Percentiles rank a stretch among this genome's conserved stretches.
These are phyloP conservation scores for Penicillium sp. DNA, from an alignment of 2,329 filamentous ascomycete genomes.

Conservation along the genomic window DNA sequence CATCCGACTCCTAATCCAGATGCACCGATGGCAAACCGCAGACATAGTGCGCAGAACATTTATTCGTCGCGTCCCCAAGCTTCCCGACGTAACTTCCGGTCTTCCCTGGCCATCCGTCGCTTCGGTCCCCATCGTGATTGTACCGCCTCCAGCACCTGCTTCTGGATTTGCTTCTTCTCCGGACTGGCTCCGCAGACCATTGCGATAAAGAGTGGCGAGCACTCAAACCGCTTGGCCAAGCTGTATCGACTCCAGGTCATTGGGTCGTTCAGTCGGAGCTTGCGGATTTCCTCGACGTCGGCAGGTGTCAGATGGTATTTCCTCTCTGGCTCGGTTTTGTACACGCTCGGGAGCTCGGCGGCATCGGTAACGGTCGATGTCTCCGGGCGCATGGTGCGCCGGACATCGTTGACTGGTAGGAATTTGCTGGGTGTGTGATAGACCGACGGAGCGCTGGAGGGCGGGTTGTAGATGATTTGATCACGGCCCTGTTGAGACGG, in stretches of 20 bases:
- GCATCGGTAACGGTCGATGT: constrained; percentile 26
- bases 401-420: constrained; percentile 62
- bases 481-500: constrained; percentile 47
- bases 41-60: background rate
- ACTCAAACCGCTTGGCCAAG: constrained; percentile 66
- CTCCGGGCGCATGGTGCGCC: constrained; percentile 52
- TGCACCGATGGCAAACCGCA: background rate
- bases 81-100: constrained; percentile 62
- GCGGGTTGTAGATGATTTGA: constrained; percentile 69
- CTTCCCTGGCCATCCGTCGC: constrained; percentile 64
- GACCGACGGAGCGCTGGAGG: constrained; percentile 64
- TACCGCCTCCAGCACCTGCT: constrained; percentile 55
- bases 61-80: constrained; percentile 64
- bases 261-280: constrained; percentile 59
- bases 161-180: constrained; percentile 54
- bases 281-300: constrained; percentile 64
- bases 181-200: constrained; percentile 60
- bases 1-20: background rate
- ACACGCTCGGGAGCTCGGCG: constrained; percentile 51
- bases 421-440: constrained; percentile 70
- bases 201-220: constrained; percentile 65
- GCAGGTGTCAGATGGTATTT: constrained; percentile 63
- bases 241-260: constrained; percentile 62
- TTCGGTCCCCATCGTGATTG: constrained; percentile 65
- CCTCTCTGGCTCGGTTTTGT: constrained; percentile 58